phyloP scores from a whole-genome alignment of 108 stramenopile genomes.

The Conticribra guillardii region DNA sequence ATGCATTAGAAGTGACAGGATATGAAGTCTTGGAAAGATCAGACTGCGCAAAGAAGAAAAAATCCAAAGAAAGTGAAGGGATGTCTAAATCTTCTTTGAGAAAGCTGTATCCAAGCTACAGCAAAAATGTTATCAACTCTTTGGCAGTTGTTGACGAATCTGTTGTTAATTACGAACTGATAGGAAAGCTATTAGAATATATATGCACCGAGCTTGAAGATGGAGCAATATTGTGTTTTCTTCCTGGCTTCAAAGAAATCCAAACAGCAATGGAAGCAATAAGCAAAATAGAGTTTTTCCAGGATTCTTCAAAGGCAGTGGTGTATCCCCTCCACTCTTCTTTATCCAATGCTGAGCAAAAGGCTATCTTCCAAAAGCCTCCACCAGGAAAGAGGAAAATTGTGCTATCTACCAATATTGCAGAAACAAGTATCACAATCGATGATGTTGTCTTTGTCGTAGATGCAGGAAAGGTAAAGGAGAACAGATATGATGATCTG shows the following conservation, averaged over 20 bases:
- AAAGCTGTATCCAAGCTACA: slow-evolving; percentile 65
- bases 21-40: slow-evolving; percentile 52
- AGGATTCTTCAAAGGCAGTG: slow-evolving; percentile 44
- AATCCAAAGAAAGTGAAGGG: slow-evolving; percentile 15
- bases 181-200: slow-evolving; percentile 61
- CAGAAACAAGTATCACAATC: slow-evolving; percentile 56
- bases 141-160: slow-evolving; percentile 79
- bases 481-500: slow-evolving; percentile 73
- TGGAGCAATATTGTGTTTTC: slow-evolving; percentile 88
- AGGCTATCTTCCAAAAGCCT: slow-evolving; percentile 69
- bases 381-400: slow-evolving; percentile 76
- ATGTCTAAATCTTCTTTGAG: slow-evolving; percentile 63
- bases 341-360: slow-evolving; percentile 74
- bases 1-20: slow-evolving; percentile 76
- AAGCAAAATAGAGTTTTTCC: slow-evolving; percentile 63
- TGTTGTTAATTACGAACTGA: slow-evolving; percentile 75
- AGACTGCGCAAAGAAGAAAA: slow-evolving; percentile 60
- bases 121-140: slow-evolving; percentile 58
- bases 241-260: slow-evolving; percentile 86
- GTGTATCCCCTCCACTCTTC: slow-evolving; percentile 79
- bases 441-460: slow-evolving; percentile 83
- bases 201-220: slow-evolving; percentile 63
- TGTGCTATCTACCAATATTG: slow-evolving; percentile 85
- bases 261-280: slow-evolving; percentile 71
- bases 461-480: slow-evolving; percentile 70